These are phyloP conservation scores for Microbotryomycetes sp. DNA, from an alignment of 1,284 basidiomycete genomes.

Conservation along the genomic window DNA sequence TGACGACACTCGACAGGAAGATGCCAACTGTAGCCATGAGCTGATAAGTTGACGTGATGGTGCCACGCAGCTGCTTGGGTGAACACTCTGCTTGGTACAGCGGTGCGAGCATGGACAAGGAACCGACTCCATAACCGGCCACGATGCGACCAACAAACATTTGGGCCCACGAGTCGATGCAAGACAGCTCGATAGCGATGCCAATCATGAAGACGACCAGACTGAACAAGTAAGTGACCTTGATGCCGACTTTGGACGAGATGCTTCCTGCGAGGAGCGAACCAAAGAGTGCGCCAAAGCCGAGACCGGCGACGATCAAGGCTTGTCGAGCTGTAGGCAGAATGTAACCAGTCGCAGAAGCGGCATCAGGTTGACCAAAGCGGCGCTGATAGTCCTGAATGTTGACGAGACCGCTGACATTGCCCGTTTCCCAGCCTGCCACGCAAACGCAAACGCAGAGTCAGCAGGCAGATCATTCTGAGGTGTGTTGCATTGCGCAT, in stretches of 20 bases:
- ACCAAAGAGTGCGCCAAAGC: slow-evolving; percentile 24
- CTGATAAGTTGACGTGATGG: slow-evolving; percentile 45
- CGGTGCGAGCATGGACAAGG: slow-evolving; percentile 38
- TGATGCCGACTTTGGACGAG: slow-evolving; percentile 18
- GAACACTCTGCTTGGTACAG: slow-evolving; percentile 44
- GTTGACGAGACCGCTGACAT: slow-evolving; percentile 20
- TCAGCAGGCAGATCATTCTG: no score
- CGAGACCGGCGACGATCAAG: slow-evolving; percentile 26
- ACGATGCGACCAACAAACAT: slow-evolving; percentile 42
- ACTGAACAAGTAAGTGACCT: slow-evolving; percentile 24
- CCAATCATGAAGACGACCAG: slow-evolving; percentile 43
- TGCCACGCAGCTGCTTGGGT: slow-evolving; percentile 38
- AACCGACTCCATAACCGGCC: slow-evolving; percentile 34
- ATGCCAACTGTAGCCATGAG: slow-evolving; percentile 42
- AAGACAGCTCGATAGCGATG: slow-evolving; percentile 42
- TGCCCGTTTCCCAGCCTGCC: slow-evolving; percentile 24
- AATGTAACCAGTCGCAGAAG: slow-evolving; percentile 15
- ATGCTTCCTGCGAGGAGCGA: slow-evolving; percentile 15
- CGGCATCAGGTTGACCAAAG: slow-evolving; percentile 22
- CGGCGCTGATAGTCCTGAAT: slow-evolving; percentile 21
- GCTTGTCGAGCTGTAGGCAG: slow-evolving; percentile 26
- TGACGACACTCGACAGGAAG: slow-evolving; percentile 43
- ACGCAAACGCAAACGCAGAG: not conserved
- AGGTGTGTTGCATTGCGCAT: no score
- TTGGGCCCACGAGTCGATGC: slow-evolving; percentile 39